Evolutionary conservation across 192 early-diverging fungal genomes (phyloP).

Genomic region (Coemansia sp.): DNA sequence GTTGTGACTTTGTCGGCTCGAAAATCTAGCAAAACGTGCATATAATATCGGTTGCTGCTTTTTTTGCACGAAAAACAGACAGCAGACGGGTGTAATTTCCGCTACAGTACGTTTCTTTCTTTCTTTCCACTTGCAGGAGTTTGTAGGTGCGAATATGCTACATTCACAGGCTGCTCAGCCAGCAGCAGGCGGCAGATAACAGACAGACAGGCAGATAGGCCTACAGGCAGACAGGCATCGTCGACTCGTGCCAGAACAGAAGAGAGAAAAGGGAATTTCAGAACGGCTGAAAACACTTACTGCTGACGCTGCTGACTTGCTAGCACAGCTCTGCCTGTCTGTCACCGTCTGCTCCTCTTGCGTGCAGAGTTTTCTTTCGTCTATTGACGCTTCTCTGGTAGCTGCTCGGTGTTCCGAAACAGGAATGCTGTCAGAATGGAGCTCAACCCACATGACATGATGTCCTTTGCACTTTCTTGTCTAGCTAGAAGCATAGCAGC

Average conservation of each 20-base stretch:
- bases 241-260: too few relatives aligned
- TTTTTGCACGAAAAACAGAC: neutral
- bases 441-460: neutral
- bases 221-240: too few relatives aligned
- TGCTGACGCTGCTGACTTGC: too few relatives aligned
- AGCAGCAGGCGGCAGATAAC: neutral
- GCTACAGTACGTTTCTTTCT: neutral
- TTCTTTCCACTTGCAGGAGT: neutral
- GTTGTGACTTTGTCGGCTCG: conserved; percentile 1
- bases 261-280: too few relatives aligned
- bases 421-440: neutral
- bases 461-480: neutral
- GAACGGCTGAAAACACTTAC: too few relatives aligned
- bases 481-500: neutral
- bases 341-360: too few relatives aligned
- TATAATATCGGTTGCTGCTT: neutral
- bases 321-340: too few relatives aligned
- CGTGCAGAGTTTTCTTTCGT: neutral
- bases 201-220: too few relatives aligned
- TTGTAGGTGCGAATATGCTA: neutral
- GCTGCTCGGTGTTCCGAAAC: neutral
- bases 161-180: neutral
- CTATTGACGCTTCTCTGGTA: neutral
- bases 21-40: neutral
- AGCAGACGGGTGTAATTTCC: neutral